A percentile compares a stretch with the other conserved stretches of the same genome.
Evolutionary conservation across 2,329 filamentous ascomycete species (phyloP).

Genomic region (Purpureocillium lavendulum): DNA sequence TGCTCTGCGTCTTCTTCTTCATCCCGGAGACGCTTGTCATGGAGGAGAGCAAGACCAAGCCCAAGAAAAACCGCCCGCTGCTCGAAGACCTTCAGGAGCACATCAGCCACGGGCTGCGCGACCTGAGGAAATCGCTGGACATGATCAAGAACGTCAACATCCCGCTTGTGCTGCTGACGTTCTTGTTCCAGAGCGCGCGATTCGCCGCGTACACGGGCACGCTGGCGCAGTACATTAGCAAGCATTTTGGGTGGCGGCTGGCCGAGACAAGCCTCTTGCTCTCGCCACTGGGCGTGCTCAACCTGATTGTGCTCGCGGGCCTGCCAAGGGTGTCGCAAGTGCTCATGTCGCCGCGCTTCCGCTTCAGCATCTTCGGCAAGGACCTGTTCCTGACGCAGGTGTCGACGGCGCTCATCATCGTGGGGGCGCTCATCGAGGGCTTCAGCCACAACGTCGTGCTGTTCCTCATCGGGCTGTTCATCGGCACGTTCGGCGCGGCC

Average conservation of each 20-base stretch:
- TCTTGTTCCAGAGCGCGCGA: slow-evolving; percentile 29
- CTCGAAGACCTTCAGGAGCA: slow-evolving; percentile 17
- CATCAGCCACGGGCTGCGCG: slow-evolving; percentile 18
- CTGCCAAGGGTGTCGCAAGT: slow-evolving; percentile 25
- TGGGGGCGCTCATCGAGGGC: slow-evolving; percentile 24
- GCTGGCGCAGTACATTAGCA: slow-evolving; percentile 33
- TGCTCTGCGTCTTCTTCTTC: slow-evolving; percentile 22
- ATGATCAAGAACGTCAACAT: slow-evolving; percentile 28
- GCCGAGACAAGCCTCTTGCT: slow-evolving; percentile 31
- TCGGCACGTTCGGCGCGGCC: slow-evolving; percentile 28
- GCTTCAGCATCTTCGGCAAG: slow-evolving; percentile 24
- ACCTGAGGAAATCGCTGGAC: slow-evolving; percentile 21
- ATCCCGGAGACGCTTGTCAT: slow-evolving; percentile 31
- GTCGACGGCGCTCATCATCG: slow-evolving; percentile 22
- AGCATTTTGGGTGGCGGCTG: slow-evolving; percentile 33
- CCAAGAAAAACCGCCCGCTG: background rate
- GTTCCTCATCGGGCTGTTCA: slow-evolving; percentile 28
- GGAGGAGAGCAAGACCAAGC: background rate
- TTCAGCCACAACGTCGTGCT: slow-evolving; percentile 21
- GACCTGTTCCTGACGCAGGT: slow-evolving; percentile 25
- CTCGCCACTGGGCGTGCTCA: slow-evolving; percentile 30
- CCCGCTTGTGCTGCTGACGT: slow-evolving; percentile 27
- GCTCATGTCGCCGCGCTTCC: slow-evolving; percentile 23
- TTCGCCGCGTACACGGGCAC: slow-evolving; percentile 23
- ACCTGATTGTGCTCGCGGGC: slow-evolving; percentile 24